Conservation (phyloP, 306 rosid genomes). For the Acacia crassicarpa region DNA sequence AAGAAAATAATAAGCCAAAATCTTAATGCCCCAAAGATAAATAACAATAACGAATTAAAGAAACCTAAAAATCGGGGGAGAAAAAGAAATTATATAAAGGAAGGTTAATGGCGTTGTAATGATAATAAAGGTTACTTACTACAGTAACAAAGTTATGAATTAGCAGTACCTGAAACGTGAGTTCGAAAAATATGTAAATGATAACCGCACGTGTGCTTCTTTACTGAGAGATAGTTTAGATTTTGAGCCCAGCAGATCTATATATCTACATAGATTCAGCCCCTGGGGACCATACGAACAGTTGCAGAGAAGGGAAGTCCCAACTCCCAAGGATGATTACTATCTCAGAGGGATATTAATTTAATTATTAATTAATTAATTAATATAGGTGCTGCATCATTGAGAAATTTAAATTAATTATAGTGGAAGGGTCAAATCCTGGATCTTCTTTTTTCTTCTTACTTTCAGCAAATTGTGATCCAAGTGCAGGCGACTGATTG, state of each 20-base stretch:
- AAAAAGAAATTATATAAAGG: not conserved
- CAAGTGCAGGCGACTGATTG: conserved; percentile 37
- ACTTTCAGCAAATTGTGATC: conserved; percentile 29
- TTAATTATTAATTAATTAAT: not conserved
- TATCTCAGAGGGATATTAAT: not conserved
- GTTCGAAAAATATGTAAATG: conserved; percentile 30
- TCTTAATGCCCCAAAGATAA: not conserved
- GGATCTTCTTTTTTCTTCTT: conserved; percentile 11
- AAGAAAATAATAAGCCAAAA: conserved; percentile 5
- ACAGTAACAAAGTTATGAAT: not conserved
- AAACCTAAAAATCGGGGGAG: not conserved
- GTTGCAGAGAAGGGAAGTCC: conserved; percentile 2
- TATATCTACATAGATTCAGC: not conserved
- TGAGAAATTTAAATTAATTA: not conserved
- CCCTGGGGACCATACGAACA: conserved; percentile 47
- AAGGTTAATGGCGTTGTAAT: conserved; percentile 11
- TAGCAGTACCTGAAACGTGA: conserved; percentile 45
- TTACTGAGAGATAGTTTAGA: conserved; percentile 14
- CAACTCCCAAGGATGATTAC: not conserved
- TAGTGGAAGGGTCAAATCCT: conserved; percentile 34
- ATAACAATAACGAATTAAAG: not conserved
- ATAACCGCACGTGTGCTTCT: conserved; percentile 59
- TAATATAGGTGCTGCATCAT: conserved; percentile 6
- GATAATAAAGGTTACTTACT: conserved; percentile 1
- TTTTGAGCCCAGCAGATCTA: conserved; percentile 33